Evolutionary conservation across 495 filamentous ascomycete genomes (phyloP).

Genomic region (Penicillium egyptiacum): DNA sequence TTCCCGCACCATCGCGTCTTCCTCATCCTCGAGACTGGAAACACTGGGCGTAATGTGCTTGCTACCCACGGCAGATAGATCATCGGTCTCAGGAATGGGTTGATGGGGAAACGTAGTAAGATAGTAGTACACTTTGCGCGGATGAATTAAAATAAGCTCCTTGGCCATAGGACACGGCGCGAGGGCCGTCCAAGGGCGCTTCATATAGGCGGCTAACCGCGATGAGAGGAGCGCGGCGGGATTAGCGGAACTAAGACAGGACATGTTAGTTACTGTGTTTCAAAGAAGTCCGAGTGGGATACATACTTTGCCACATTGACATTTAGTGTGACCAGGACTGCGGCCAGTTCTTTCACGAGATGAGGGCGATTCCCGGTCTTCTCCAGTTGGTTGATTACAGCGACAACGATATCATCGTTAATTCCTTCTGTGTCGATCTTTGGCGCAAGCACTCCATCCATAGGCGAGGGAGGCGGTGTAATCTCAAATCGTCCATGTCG

Average conservation of each 20-base stretch:
- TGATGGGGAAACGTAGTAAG: conserved; percentile 82
- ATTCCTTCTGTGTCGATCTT: conserved; percentile 87
- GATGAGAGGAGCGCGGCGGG: conserved; percentile 93
- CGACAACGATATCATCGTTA: conserved; percentile 92
- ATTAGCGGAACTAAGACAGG: conserved; percentile 76
- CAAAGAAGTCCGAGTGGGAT: background rate
- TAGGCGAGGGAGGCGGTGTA: conserved; percentile 87
- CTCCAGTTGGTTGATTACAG: conserved; percentile 86
- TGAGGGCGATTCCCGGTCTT: conserved; percentile 91
- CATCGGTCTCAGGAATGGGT: conserved; percentile 72
- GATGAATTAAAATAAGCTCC: conserved; percentile 87
- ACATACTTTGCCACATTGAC: conserved; percentile 89
- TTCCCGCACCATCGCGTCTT: conserved; percentile 67
- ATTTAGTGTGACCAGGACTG: conserved; percentile 71
- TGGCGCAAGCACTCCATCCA: conserved; percentile 48
- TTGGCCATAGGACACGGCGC: conserved; percentile 88
- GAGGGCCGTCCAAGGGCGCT: conserved; percentile 79
- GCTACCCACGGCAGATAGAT: conserved; percentile 46
- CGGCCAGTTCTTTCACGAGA: conserved; percentile 89
- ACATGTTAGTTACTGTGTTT: conserved; percentile 33
- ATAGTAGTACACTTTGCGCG: conserved; percentile 93
- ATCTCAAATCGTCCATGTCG: conserved; percentile 58
- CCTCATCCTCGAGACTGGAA: conserved; percentile 72
- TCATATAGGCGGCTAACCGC: conserved; percentile 82
- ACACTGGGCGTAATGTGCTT: conserved; percentile 78